Percentiles rank a stretch among this genome's conserved stretches.
Conservation (phyloP, 2,329 filamentous ascomycete genomes). For the Penicillium hesseltinei region DNA sequence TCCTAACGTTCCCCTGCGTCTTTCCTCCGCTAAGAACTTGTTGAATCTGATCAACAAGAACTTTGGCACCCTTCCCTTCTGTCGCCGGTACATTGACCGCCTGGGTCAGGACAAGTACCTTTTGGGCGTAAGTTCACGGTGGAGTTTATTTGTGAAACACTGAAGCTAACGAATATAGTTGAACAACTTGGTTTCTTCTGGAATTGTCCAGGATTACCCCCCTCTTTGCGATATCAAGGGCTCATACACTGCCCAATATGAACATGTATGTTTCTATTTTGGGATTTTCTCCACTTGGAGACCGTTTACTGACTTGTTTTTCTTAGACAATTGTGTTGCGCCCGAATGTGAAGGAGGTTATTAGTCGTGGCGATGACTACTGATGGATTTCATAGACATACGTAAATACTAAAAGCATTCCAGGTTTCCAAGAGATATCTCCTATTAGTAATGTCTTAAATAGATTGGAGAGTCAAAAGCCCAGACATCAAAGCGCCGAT, state of each 20-base stretch:
- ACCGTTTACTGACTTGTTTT: conserved; percentile 15
- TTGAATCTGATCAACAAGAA: conserved; percentile 93
- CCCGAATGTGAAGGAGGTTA: conserved; percentile 80
- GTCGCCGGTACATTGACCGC: conserved; percentile 84
- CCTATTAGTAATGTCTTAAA: conserved; percentile 3
- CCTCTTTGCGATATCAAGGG: conserved; percentile 90
- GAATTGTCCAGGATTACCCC: conserved; percentile 87
- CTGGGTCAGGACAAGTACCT: conserved; percentile 95
- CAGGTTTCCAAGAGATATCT: neutral
- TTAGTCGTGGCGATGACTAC: conserved; percentile 82
- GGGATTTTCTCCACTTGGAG: neutral
- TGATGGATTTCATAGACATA: conserved; percentile 43
- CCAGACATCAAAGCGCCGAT: conserved; percentile 6
- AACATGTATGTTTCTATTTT: conserved; percentile 68
- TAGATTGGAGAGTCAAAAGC: neutral
- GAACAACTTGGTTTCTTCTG: conserved; percentile 78
- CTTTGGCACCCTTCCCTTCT: conserved; percentile 90
- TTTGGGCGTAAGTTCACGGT: conserved; percentile 64
- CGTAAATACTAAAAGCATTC: conserved; percentile 10
- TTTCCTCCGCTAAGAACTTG: conserved; percentile 80
- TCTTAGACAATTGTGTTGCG: conserved; percentile 70
- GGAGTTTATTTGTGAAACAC: neutral
- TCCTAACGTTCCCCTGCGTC: conserved; percentile 70
- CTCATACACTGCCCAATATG: conserved; percentile 89
- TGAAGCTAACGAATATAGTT: conserved; percentile 54